phyloP scores from a whole-genome alignment of 176 grass and related monocot species.

The Eragrostis curvula region DNA sequence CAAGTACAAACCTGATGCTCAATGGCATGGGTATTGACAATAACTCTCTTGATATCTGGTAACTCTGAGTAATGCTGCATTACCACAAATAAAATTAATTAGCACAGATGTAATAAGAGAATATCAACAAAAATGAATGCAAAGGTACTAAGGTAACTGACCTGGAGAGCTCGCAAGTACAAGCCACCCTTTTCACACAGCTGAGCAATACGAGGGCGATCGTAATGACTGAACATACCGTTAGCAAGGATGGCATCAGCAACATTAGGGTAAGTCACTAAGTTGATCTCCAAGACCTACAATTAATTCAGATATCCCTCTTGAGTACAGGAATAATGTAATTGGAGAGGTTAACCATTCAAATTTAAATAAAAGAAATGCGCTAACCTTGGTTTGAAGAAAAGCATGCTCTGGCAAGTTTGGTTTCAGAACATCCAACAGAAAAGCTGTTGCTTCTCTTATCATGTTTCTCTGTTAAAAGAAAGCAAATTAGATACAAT shows the following conservation, averaged over 20 bases:
- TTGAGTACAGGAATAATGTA: constrained; percentile 2
- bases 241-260: constrained; percentile 99
- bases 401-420: constrained; percentile 91
- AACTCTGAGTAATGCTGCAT: constrained; percentile 94
- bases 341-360: not conserved
- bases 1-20: constrained; percentile 90
- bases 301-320: constrained; percentile 37
- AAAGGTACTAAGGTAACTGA: constrained; percentile 24
- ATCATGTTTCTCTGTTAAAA: constrained; percentile 82
- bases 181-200: constrained; percentile 97
- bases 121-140: constrained; percentile 18
- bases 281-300: constrained; percentile 95
- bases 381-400: constrained; percentile 89
- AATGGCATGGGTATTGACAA: constrained; percentile 98
- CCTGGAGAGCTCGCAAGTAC: constrained; percentile 95
- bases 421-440: constrained; percentile 94
- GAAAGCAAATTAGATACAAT: constrained; percentile 14
- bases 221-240: constrained; percentile 98
- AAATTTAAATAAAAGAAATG: constrained; percentile 8
- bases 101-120: not conserved
- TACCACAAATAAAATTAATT: constrained; percentile 40
- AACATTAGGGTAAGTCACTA: constrained; percentile 97
- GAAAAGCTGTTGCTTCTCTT: constrained; percentile 90
- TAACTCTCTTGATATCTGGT: constrained; percentile 92
- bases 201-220: constrained; percentile 95